A percentile compares a stretch with the other conserved stretches of the same genome.
phyloP scores from a whole-genome alignment of 768 basidiomycete genomes.

The Leccinum variicolor region DNA sequence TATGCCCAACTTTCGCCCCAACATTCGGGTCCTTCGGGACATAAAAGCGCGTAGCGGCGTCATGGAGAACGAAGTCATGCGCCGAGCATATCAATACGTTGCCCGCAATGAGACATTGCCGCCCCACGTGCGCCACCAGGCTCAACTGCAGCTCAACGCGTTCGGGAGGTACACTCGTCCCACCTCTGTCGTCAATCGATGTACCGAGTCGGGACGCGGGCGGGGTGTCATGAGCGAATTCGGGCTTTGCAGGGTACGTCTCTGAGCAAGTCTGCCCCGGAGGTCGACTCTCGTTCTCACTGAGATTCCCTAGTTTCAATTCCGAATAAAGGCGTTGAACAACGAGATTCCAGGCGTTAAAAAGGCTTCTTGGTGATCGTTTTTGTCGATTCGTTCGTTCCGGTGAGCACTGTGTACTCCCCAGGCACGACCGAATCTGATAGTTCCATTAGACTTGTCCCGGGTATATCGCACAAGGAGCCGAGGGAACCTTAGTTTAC shows the following conservation, averaged over 20 bases:
- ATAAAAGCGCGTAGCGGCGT: slow-evolving; percentile 75
- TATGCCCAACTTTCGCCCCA: slow-evolving; percentile 33
- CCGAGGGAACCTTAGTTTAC: background rate
- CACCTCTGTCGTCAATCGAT: slow-evolving; percentile 88
- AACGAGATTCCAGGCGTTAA: slow-evolving; percentile 85
- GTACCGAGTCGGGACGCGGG: slow-evolving; percentile 79
- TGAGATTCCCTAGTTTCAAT: slow-evolving; percentile 67
- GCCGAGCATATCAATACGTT: slow-evolving; percentile 89
- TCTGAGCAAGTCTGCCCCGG: background rate
- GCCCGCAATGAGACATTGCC: slow-evolving; percentile 91
- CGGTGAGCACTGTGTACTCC: background rate
- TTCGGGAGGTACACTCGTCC: slow-evolving; percentile 81
- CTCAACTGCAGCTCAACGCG: slow-evolving; percentile 89
- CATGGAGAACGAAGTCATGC: slow-evolving; percentile 70
- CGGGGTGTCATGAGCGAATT: slow-evolving; percentile 90
- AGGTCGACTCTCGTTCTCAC: background rate
- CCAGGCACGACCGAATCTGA: background rate
- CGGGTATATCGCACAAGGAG: background rate
- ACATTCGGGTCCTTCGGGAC: slow-evolving; percentile 65
- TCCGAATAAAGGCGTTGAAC: slow-evolving; percentile 77
- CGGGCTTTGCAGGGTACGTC: slow-evolving; percentile 71
- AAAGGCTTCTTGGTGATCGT: slow-evolving; percentile 84
- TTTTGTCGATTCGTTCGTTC: background rate
- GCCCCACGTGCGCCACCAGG: slow-evolving; percentile 86
- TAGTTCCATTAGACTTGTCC: background rate